Conservation (phyloP, 2,329 filamentous ascomycete genomes). For the Ascochyta fabae region DNA sequence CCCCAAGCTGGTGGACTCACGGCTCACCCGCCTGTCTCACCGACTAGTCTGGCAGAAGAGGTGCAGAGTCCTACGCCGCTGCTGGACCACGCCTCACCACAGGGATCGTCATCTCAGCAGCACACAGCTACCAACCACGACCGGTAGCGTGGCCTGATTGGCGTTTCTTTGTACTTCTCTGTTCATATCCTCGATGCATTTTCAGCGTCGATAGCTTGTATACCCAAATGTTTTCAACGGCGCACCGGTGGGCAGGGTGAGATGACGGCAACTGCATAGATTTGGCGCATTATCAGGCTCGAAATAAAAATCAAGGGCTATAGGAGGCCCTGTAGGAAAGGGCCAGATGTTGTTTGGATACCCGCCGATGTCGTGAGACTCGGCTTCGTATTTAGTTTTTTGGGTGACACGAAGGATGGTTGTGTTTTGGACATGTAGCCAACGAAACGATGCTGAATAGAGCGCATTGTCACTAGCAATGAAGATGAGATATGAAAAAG, state of each 20-base stretch:
- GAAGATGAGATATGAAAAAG: constrained; percentile 1
- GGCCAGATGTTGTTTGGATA: constrained; percentile 32
- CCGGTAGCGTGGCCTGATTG: constrained; percentile 27
- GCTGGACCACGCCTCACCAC: constrained; percentile 6
- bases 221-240: constrained; percentile 30
- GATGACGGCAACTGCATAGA: constrained; percentile 34
- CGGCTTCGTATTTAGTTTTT: constrained; percentile 24
- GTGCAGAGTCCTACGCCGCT: constrained; percentile 12
- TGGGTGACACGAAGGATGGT: constrained; percentile 1
- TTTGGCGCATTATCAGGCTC: constrained; percentile 29
- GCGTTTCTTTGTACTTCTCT: constrained; percentile 23
- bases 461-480: constrained; percentile 1
- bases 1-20: constrained; percentile 24
- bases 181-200: constrained; percentile 28
- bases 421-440: not conserved
- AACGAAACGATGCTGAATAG: not conserved
- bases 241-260: constrained; percentile 27
- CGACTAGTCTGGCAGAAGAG: constrained; percentile 11
- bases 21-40: constrained; percentile 10
- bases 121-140: constrained; percentile 31
- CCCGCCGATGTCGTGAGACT: constrained; percentile 34
- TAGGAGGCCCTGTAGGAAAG: constrained; percentile 8
- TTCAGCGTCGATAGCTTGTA: constrained; percentile 29
- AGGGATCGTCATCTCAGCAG: constrained; percentile 2
- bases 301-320: constrained; percentile 24